Evolutionary conservation across 176 grass and related monocot species (phyloP), one percentile per base, ranked within the genome.

Genomic region (Eremochloa ophiuroides): DNA sequence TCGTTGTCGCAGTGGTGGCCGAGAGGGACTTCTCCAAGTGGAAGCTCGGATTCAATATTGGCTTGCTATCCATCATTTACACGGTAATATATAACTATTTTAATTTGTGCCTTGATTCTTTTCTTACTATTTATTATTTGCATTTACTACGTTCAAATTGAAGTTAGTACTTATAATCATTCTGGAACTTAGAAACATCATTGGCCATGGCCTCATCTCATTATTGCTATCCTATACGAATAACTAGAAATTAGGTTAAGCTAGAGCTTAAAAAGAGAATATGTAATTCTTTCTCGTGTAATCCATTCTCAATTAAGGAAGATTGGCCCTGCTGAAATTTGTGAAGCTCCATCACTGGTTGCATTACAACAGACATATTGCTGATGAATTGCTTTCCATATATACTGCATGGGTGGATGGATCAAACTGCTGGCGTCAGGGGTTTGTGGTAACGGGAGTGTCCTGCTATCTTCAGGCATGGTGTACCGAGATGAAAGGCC

Each of bases 21-120:
- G 74, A 84, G 69, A 76, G 63, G 8, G 80, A 87, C 12, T 83
- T 83, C 46, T 30, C 74, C 0, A 87, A 77, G 76, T 90, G 88
- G 88, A 83, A 90, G 67, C 64, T 90, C 8, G 9, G 35, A 34
- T 17, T 66, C 17, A 8, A 66, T 7, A 20, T 66, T 18, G 15
- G 66, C 66, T 40, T 69, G 22, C 37, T 69, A 18, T 35, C 35
- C 35, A 69, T 69, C 37, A 14, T 69, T 18, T 69, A 41, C 66
- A 23, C 66, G 3, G 66, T 41, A 41, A 25, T 38, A 23, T 26
- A 25, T 56, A 56, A 23, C 3, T 56, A 56, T 20, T 55, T 50
- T 50, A 50, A 20, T 7, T 18, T 20, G 16, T 50, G 47, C 17
- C 5, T 50, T 50, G 5, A 50, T 50, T 50, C 5, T 50, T 6